Conservation (phyloP, 129 eudicot genomes). For the Mikania micrantha region DNA sequence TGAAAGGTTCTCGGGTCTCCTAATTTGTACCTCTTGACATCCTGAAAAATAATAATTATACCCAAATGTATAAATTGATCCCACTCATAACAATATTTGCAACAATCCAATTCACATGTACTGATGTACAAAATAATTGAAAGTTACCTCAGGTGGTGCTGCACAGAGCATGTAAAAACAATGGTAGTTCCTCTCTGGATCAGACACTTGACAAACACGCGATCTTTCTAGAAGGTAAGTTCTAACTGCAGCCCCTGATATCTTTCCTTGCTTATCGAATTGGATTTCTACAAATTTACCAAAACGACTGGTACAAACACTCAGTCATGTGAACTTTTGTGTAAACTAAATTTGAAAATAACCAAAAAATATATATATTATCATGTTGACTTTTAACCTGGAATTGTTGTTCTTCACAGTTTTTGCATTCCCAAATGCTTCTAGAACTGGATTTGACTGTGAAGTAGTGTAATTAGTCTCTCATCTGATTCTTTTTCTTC, state of each 20-base stretch:
- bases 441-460: slow-evolving; percentile 97
- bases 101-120: not conserved
- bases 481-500: not conserved
- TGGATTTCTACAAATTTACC: slow-evolving; percentile 99
- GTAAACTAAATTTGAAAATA: slow-evolving; percentile 11
- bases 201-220: slow-evolving; percentile 93
- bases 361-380: not conserved
- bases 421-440: slow-evolving; percentile 98
- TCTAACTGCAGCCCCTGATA: slow-evolving; percentile 93
- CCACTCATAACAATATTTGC: not conserved
- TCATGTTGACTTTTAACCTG: slow-evolving; percentile 45
- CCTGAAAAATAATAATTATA: slow-evolving; percentile 41
- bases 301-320: slow-evolving; percentile 82
- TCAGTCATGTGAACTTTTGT: slow-evolving; percentile 36
- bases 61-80: not conserved
- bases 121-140: not conserved
- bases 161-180: slow-evolving; percentile 98
- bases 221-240: slow-evolving; percentile 97
- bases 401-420: slow-evolving; percentile 96
- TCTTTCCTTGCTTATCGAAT: slow-evolving; percentile 83
- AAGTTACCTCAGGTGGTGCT: slow-evolving; percentile 87
- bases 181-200: slow-evolving; percentile 97
- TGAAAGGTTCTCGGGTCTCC: slow-evolving; percentile 91
- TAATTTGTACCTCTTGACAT: slow-evolving; percentile 60
- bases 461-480: slow-evolving; percentile 13